Evolutionary conservation across 1,139 yeast genomes (phyloP).

Genomic region (Suhomyces yuchorum): DNA sequence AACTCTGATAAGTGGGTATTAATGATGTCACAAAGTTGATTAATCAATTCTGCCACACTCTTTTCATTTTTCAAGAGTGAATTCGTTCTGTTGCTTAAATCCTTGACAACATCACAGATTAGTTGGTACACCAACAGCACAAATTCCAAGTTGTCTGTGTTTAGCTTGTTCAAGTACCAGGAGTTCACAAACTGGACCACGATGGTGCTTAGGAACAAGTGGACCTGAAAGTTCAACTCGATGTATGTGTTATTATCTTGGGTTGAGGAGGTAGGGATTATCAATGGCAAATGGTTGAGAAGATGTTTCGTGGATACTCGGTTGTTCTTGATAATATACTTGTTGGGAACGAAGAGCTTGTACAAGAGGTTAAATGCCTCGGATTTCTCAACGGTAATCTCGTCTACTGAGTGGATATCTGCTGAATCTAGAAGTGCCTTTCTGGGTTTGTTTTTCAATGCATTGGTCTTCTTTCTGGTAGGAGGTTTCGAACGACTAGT

Average conservation of each 20-base stretch:
- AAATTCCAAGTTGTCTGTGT: conserved; percentile 43
- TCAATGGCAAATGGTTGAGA: conserved; percentile 30
- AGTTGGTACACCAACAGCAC: conserved; percentile 32
- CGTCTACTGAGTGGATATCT: not conserved
- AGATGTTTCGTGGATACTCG: conserved; percentile 31
- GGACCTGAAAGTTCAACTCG: conserved; percentile 38
- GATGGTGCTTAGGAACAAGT: conserved; percentile 39
- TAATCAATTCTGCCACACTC: conserved; percentile 21
- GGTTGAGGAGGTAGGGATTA: conserved; percentile 21
- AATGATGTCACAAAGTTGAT: conserved; percentile 30
- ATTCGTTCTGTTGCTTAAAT: conserved; percentile 25
- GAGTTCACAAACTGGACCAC: conserved; percentile 38
- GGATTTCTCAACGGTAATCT: conserved; percentile 10
- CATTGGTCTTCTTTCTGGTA: conserved; percentile 5
- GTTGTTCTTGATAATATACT: conserved; percentile 30
- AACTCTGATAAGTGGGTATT: conserved; percentile 31
- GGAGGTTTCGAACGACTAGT: conserved; percentile 4
- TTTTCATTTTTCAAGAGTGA: conserved; percentile 17
- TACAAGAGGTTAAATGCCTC: conserved; percentile 40
- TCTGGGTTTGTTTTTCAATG: conserved; percentile 11
- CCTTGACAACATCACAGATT: conserved; percentile 33
- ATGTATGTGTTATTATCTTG: conserved; percentile 15
- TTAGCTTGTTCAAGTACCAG: conserved; percentile 44
- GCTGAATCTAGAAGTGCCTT: conserved; percentile 5
- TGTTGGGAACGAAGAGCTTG: conserved; percentile 38